Conservation (phyloP, 1,284 basidiomycete genomes). For the Wallemia mellicola region DNA sequence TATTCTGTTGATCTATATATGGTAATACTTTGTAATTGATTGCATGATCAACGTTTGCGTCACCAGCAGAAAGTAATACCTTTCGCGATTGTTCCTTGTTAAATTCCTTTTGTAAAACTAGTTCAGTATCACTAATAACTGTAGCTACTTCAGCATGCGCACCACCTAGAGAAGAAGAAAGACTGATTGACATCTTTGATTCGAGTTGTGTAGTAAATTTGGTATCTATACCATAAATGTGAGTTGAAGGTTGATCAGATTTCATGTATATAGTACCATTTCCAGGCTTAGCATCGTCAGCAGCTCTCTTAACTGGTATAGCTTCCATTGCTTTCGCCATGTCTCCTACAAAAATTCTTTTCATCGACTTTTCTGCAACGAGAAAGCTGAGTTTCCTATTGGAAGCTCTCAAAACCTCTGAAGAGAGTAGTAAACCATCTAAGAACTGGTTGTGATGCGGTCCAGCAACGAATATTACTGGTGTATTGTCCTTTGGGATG, state of each 20-base stretch:
- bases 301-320: constrained; percentile 76
- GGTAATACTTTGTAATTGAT: constrained; percentile 41
- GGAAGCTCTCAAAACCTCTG: constrained; percentile 64
- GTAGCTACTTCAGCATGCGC: constrained; percentile 56
- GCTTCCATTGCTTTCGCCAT: constrained; percentile 63
- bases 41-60: background rate
- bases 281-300: constrained; percentile 55
- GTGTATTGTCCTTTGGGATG: constrained; percentile 53
- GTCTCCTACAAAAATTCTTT: constrained; percentile 47
- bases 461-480: constrained; percentile 84
- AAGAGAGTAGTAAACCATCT: constrained; percentile 63
- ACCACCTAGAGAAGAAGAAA: constrained; percentile 54
- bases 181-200: constrained; percentile 58
- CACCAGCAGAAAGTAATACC: constrained; percentile 9
- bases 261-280: constrained; percentile 35
- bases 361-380: constrained; percentile 75
- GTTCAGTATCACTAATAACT: constrained; percentile 60
- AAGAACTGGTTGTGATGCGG: constrained; percentile 98
- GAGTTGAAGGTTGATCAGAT: constrained; percentile 34
- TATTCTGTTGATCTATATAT: constrained; percentile 68
- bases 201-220: constrained; percentile 45
- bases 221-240: constrained; percentile 51
- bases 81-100: constrained; percentile 12
- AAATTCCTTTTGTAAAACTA: constrained; percentile 66
- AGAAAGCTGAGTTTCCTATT: constrained; percentile 61